phyloP scores from a whole-genome alignment of 2,329 filamentous ascomycete genomes.

The Dothiorella sarmentorum region DNA sequence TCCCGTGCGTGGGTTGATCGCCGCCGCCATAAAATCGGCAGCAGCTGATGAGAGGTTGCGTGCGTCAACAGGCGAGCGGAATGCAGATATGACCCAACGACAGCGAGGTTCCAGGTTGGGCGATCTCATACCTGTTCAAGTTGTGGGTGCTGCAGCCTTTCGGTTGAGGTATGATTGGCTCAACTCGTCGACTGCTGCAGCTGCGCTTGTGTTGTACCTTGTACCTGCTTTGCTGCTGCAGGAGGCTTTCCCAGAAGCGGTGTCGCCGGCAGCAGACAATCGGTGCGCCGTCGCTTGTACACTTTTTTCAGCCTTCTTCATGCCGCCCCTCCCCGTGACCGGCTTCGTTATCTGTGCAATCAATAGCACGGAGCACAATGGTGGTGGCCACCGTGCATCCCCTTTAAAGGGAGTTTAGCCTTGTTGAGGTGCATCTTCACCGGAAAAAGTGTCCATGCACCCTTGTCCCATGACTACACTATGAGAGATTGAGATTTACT shows the following conservation, averaged over 20 bases:
- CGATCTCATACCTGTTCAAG: not conserved
- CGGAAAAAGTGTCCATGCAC: constrained; percentile 1
- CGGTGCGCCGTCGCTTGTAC: not conserved
- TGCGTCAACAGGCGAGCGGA: constrained; percentile 8
- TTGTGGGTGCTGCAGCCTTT: not conserved
- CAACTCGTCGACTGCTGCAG: not conserved
- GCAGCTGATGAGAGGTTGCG: not conserved
- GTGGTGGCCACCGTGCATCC: constrained; percentile 3
- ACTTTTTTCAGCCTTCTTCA: constrained; percentile 11
- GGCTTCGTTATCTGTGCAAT: not conserved
- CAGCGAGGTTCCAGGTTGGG: constrained; percentile 2
- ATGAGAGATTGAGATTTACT: constrained; percentile 12
- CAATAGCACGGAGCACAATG: constrained; percentile 6
- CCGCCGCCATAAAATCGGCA: not conserved
- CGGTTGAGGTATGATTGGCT: not conserved
- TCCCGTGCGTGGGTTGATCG: not conserved
- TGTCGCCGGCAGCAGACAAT: constrained; percentile 7
- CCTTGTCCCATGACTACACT: not conserved
- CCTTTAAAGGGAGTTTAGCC: not conserved
- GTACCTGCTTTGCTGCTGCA: constrained; percentile 14
- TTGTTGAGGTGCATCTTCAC: not conserved
- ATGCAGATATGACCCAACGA: constrained; percentile 10
- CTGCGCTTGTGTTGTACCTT: constrained; percentile 15
- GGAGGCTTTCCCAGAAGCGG: constrained; percentile 2
- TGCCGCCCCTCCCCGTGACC: constrained; percentile 5